A percentile compares a stretch with the other conserved stretches of the same genome.
Evolutionary conservation across 352 stramenopile genomes (phyloP).

Genomic region (Halophytophthora polymorphica): DNA sequence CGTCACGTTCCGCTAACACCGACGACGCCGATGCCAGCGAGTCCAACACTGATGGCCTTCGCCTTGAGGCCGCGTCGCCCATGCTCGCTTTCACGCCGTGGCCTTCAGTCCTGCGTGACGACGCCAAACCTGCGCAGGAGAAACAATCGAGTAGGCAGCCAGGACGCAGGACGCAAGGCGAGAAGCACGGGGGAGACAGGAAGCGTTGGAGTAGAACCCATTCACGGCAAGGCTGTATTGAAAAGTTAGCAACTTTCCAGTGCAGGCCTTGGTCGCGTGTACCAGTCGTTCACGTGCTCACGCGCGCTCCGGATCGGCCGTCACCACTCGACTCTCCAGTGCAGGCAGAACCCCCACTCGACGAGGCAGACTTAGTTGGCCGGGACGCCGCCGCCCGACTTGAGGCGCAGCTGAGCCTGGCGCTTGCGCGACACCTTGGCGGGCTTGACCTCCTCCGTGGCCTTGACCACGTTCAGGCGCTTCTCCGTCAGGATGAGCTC

Average conservation of each 20-base stretch:
- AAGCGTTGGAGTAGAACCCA: constrained; percentile 61
- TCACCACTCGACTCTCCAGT: constrained; percentile 27
- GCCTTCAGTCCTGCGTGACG: not conserved
- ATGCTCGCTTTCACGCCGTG: no score
- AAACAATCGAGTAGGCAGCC: constrained; percentile 23
- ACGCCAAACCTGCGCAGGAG: constrained; percentile 19
- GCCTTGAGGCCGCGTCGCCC: no score
- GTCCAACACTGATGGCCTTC: no score
- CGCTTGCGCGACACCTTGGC: constrained; percentile 87
- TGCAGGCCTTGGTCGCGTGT: constrained; percentile 31
- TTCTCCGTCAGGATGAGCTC: constrained; percentile 99
- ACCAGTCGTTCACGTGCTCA: constrained; percentile 18
- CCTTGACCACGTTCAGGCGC: constrained; percentile 91
- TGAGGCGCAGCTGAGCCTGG: constrained; percentile 86
- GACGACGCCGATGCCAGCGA: no score
- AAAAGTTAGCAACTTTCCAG: constrained; percentile 52
- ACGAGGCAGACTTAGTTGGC: constrained; percentile 64
- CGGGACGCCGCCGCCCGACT: constrained; percentile 82
- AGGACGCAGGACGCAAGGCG: constrained; percentile 10
- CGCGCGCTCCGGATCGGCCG: constrained; percentile 18
- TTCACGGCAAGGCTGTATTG: constrained; percentile 80
- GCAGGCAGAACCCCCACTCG: constrained; percentile 20
- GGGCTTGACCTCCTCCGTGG: constrained; percentile 85
- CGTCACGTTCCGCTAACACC: no score
- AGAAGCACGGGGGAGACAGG: no score